These are phyloP conservation scores for Rhodotorula sp. DNA, from an alignment of 1,284 basidiomycete species.

Conservation along the genomic window DNA sequence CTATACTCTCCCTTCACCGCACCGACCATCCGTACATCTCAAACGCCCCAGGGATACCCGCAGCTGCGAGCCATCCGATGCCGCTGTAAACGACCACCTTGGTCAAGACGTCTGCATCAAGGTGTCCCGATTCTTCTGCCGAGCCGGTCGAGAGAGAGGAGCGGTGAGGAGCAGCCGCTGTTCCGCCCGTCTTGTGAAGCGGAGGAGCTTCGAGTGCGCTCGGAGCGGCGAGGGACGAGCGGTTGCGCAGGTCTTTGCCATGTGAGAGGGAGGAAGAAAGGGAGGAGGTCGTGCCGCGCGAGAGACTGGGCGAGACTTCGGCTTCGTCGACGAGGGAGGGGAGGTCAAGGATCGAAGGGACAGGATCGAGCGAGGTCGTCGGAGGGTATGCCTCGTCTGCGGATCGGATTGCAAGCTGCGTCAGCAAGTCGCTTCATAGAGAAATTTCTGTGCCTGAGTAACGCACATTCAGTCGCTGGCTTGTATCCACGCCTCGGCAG, in stretches of 20 bases:
- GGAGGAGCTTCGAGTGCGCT: not conserved
- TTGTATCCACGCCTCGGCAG: slow-evolving; percentile 47
- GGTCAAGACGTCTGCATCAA: slow-evolving; percentile 40
- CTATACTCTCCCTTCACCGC: not conserved
- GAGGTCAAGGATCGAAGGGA: slow-evolving; percentile 83
- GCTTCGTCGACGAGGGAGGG: slow-evolving; percentile 49
- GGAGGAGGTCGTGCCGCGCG: slow-evolving; percentile 37
- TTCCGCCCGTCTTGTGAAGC: not conserved
- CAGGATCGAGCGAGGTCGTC: slow-evolving; percentile 61
- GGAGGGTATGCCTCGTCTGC: slow-evolving; percentile 74
- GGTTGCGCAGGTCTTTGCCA: not conserved
- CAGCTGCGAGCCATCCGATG: slow-evolving; percentile 38
- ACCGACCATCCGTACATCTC: slow-evolving; percentile 15
- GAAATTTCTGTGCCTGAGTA: not conserved
- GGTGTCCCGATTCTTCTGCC: slow-evolving; percentile 2
- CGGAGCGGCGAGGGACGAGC: not conserved
- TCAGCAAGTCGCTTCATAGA: not conserved
- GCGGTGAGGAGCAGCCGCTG: not conserved
- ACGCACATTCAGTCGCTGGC: slow-evolving; percentile 38
- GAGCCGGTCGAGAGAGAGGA: not conserved
- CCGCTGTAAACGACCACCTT: slow-evolving; percentile 35
- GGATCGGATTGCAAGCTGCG: slow-evolving; percentile 52
- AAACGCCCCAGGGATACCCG: slow-evolving; percentile 27
- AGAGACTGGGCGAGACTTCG: slow-evolving; percentile 7
- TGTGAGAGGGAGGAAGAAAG: slow-evolving; percentile 47